Conservation (phyloP, 371 early-diverging fungal species). For the Mortierella sp. region DNA sequence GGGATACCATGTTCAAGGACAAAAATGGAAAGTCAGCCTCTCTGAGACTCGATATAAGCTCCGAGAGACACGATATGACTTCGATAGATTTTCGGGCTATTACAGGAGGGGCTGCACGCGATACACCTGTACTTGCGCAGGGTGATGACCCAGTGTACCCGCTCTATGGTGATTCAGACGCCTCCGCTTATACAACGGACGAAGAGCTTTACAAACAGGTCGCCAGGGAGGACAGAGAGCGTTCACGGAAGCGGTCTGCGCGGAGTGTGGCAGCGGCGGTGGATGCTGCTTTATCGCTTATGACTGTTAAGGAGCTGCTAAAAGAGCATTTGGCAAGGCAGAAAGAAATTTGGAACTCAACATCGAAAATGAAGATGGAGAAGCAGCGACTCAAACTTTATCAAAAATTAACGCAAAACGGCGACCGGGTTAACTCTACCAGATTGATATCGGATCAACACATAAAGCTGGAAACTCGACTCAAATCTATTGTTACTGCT, state of each 20-base stretch:
- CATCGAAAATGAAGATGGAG: not conserved
- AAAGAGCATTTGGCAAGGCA: not conserved
- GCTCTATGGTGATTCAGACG: conserved; percentile 64
- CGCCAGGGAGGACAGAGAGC: conserved; percentile 25
- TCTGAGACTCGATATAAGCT: conserved; percentile 11
- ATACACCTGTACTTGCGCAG: not conserved
- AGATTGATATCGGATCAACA: not conserved
- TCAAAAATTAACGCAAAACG: not conserved
- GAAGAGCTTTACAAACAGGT: conserved; percentile 43
- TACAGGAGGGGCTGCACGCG: conserved; percentile 1
- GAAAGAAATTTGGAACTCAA: not conserved
- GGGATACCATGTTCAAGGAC: conserved; percentile 32
- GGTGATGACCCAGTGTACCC: conserved; percentile 59
- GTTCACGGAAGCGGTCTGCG: conserved; percentile 5
- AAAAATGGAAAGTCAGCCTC: not conserved
- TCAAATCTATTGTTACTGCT: conserved; percentile 33
- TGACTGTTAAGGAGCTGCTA: conserved; percentile 10
- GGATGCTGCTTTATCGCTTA: conserved; percentile 3
- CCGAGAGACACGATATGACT: conserved; percentile 20
- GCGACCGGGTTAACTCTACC: not conserved
- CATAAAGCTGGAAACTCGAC: conserved; percentile 15
- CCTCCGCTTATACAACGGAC: conserved; percentile 57
- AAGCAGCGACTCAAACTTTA: not conserved
- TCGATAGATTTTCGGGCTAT: conserved; percentile 29
- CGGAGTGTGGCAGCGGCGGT: not conserved